phyloP scores from a whole-genome alignment of 1,284 basidiomycete species.

The Apiotrichum domesticum region DNA sequence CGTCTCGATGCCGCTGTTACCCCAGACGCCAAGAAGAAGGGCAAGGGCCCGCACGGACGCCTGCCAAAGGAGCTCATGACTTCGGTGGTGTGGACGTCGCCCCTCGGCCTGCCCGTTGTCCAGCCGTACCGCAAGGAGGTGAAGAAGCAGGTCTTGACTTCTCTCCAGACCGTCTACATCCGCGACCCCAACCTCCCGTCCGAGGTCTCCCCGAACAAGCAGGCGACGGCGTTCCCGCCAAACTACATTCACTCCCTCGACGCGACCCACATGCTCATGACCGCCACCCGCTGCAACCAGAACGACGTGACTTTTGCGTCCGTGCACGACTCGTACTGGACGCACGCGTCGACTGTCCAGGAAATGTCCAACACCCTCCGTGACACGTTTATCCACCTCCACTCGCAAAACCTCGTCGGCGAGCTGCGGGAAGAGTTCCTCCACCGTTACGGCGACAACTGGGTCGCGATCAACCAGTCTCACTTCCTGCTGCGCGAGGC shows the following conservation, averaged over 20 bases:
- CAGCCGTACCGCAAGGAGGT: conserved; percentile 88
- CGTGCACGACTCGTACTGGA: conserved; percentile 99
- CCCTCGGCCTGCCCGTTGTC: conserved; percentile 87
- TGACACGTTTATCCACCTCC: conserved; percentile 87
- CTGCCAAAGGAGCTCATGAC: conserved; percentile 89
- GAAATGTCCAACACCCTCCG: conserved; percentile 85
- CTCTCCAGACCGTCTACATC: conserved; percentile 88
- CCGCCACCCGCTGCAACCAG: conserved; percentile 82
- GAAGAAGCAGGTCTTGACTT: conserved; percentile 72
- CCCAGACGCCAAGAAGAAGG: neutral
- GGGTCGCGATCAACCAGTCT: conserved; percentile 56
- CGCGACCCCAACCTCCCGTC: conserved; percentile 75
- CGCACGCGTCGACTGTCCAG: conserved; percentile 83
- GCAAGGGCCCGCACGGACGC: conserved; percentile 25
- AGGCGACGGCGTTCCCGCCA: conserved; percentile 94
- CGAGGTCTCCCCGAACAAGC: conserved; percentile 78
- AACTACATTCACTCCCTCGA: conserved; percentile 98
- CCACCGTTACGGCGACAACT: conserved; percentile 68
- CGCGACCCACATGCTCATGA: conserved; percentile 98
- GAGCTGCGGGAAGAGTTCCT: conserved; percentile 58
- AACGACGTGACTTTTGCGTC: conserved; percentile 77
- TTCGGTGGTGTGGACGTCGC: conserved; percentile 92
- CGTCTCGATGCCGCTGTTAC: conserved; percentile 52
- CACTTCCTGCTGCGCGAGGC: conserved; percentile 13
- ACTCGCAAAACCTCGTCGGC: conserved; percentile 74